phyloP scores from a whole-genome alignment of 1,284 basidiomycete genomes.

The Thecaphora thlaspeos region DNA sequence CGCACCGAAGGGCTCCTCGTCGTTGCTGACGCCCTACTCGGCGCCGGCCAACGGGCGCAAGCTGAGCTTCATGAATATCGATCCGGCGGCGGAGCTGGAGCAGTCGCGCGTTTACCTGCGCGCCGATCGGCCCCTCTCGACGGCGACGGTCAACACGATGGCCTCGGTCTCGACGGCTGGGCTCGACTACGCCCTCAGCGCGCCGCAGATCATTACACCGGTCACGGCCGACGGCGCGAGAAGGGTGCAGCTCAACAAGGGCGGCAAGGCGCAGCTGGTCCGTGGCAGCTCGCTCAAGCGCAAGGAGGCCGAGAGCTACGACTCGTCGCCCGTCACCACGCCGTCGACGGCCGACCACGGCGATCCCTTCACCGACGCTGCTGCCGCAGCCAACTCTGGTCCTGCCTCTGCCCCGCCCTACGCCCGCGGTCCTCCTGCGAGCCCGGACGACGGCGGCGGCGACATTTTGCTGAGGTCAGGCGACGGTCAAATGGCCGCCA shows the following conservation, averaged over 20 bases:
- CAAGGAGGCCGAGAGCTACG: not conserved
- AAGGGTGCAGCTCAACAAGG: slow-evolving; percentile 24
- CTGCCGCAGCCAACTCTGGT: not conserved
- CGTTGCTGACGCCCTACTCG: slow-evolving; percentile 3
- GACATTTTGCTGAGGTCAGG: not conserved
- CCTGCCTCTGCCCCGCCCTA: too few species aligned
- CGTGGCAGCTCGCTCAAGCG: slow-evolving; percentile 15
- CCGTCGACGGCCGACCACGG: not conserved
- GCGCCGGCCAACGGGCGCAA: not conserved
- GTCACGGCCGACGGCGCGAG: slow-evolving; percentile 20
- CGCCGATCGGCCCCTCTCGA: slow-evolving; percentile 10
- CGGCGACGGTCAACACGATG: slow-evolving; percentile 28
- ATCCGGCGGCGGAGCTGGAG: slow-evolving; percentile 21
- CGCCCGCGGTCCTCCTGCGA: too few species aligned
- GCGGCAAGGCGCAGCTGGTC: slow-evolving; percentile 32
- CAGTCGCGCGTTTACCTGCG: slow-evolving; percentile 8
- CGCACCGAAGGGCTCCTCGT: slow-evolving; percentile 8
- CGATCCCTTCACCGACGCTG: slow-evolving; percentile 19
- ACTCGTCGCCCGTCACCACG: not conserved
- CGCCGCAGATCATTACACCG: slow-evolving; percentile 34
- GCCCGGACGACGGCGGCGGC: too few species aligned
- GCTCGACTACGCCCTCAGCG: slow-evolving; percentile 27
- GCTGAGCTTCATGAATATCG: slow-evolving; percentile 32
- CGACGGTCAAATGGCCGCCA: slow-evolving; percentile 8
- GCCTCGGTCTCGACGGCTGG: slow-evolving; percentile 10